Evolutionary conservation across 2,329 filamentous ascomycete species (phyloP).

Genomic region (Fusarium scirpi): DNA sequence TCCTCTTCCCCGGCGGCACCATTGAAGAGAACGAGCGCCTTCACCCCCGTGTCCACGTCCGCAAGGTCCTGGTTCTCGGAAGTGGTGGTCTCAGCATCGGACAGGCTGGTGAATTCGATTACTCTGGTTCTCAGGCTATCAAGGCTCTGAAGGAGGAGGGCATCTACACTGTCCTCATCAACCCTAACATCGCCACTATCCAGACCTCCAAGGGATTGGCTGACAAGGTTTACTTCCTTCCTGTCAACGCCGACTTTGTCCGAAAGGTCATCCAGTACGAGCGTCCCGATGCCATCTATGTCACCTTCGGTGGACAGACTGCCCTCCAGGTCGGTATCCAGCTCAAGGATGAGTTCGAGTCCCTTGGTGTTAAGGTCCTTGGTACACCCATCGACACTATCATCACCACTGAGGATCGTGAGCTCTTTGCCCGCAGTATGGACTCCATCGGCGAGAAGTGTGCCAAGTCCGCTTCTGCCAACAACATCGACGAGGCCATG

Average conservation of each 20-base stretch:
- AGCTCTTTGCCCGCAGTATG: slow-evolving; percentile 98
- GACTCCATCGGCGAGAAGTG: slow-evolving; percentile 98
- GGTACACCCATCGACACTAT: slow-evolving; percentile 98
- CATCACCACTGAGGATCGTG: slow-evolving; percentile 97
- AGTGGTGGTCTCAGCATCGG: slow-evolving; percentile 97
- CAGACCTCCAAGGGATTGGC: slow-evolving; percentile 98
- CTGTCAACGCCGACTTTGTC: slow-evolving; percentile 96
- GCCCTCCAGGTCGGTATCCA: slow-evolving; percentile 97
- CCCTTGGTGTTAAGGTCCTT: slow-evolving; percentile 90
- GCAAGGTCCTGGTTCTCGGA: slow-evolving; percentile 94
- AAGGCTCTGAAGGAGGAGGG: slow-evolving; percentile 98
- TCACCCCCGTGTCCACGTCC: slow-evolving; percentile 84
- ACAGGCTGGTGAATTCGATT: slow-evolving; percentile 98
- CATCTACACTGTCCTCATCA: slow-evolving; percentile 98
- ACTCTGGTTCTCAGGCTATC: slow-evolving; percentile 97
- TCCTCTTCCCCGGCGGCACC: slow-evolving; percentile 88
- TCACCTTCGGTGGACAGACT: slow-evolving; percentile 97
- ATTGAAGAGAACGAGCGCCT: slow-evolving; percentile 80
- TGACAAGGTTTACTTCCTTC: slow-evolving; percentile 98
- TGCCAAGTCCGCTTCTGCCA: slow-evolving; percentile 95
- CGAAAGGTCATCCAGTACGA: slow-evolving; percentile 97
- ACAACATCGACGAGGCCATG: slow-evolving; percentile 87
- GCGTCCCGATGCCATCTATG: slow-evolving; percentile 94
- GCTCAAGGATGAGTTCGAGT: slow-evolving; percentile 96
- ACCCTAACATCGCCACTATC: slow-evolving; percentile 98